Conservation (phyloP, 1,284 basidiomycete genomes). For the Golubevia pallescens region DNA sequence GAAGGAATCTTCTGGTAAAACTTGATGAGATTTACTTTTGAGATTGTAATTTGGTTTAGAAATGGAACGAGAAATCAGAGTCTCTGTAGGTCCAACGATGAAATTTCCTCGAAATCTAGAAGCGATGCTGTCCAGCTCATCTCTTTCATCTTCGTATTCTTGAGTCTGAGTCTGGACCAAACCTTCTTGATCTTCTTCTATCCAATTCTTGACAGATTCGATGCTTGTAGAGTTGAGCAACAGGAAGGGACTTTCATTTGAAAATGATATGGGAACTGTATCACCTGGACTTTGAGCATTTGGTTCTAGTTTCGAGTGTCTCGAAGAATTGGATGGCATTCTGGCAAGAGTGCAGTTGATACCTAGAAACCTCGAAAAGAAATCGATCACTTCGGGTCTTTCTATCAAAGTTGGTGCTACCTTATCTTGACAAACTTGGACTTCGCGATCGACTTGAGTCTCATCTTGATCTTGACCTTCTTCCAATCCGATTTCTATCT, state of each 20-base stretch:
- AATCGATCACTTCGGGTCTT: not conserved
- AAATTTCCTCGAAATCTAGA: slow-evolving; percentile 40
- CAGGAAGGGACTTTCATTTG: slow-evolving; percentile 46
- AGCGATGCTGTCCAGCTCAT: slow-evolving; percentile 6
- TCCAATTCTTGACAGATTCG: slow-evolving; percentile 24
- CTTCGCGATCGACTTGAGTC: not conserved
- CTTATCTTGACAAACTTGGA: slow-evolving; percentile 3
- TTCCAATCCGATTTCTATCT: not conserved
- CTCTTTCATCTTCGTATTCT: slow-evolving; percentile 3
- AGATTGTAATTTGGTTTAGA: not conserved
- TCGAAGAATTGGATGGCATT: slow-evolving; percentile 1
- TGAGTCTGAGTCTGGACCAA: slow-evolving; percentile 2
- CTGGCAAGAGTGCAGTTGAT: slow-evolving; percentile 7
- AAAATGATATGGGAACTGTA: slow-evolving; percentile 30
- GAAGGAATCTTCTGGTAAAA: slow-evolving; percentile 21
- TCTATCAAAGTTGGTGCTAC: not conserved
- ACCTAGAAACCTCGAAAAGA: slow-evolving; percentile 4
- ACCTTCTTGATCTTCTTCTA: slow-evolving; percentile 24
- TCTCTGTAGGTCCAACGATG: slow-evolving; percentile 10
- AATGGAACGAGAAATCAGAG: not conserved
- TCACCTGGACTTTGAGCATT: slow-evolving; percentile 2
- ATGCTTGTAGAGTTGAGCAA: slow-evolving; percentile 29
- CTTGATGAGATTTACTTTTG: not conserved
- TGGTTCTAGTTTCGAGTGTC: not conserved
- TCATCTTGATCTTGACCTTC: not conserved